Percentiles rank a stretch among this genome's conserved stretches.
Conservation (phyloP, 768 basidiomycete genomes). For the Pluteus cervinus region DNA sequence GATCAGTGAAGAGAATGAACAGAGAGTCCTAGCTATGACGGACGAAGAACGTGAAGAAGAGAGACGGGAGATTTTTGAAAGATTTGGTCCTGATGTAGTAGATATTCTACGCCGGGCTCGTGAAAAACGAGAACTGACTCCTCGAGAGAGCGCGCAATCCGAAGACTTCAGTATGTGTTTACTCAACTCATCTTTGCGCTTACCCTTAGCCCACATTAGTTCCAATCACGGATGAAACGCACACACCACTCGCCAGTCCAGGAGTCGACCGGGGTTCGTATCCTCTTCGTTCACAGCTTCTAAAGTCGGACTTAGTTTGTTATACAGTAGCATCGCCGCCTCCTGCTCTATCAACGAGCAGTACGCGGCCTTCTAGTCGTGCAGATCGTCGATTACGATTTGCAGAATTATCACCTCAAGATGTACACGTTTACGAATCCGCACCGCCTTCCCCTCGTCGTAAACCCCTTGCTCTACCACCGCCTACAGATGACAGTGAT, state of each 20-base stretch:
- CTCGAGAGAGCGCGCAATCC: too few species aligned
- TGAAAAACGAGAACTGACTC: slow-evolving; percentile 41
- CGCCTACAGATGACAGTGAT: slow-evolving; percentile 33
- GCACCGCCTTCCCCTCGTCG: slow-evolving; percentile 71
- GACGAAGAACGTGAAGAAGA: slow-evolving; percentile 66
- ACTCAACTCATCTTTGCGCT: too few species aligned
- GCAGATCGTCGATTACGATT: slow-evolving; percentile 62
- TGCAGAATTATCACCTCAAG: slow-evolving; percentile 65
- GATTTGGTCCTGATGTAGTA: slow-evolving; percentile 62
- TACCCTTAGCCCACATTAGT: too few species aligned
- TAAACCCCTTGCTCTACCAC: slow-evolving; percentile 52
- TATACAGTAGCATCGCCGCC: slow-evolving; percentile 29
- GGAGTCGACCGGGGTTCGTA: too few species aligned
- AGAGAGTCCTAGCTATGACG: slow-evolving; percentile 59
- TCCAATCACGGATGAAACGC: too few species aligned
- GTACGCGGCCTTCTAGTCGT: slow-evolving; percentile 56
- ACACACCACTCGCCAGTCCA: too few species aligned
- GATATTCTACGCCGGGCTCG: slow-evolving; percentile 55
- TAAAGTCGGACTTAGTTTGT: too few species aligned
- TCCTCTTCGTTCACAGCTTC: too few species aligned
- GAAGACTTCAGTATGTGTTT: too few species aligned
- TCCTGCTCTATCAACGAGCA: slow-evolving; percentile 42
- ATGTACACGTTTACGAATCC: slow-evolving; percentile 80
- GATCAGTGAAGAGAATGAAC: slow-evolving; percentile 63
- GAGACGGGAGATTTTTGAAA: slow-evolving; percentile 57